Base-by-base conservation (phyloP, 1,284 basidiomycete species). In the Porogramme epimiltina region DNA sequence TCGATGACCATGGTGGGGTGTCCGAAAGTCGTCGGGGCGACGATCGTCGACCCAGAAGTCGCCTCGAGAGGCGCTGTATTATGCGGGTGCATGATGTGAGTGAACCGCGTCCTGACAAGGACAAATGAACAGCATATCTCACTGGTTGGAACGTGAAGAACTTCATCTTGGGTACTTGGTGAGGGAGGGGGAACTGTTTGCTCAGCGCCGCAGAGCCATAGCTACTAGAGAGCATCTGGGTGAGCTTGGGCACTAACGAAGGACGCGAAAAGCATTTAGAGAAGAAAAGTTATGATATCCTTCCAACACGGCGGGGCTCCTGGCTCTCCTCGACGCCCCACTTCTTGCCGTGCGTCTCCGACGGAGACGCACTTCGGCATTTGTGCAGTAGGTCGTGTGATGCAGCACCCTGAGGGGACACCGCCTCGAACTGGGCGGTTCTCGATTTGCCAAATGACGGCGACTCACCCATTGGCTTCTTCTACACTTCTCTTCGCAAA, bases 31-130 rank as follows among this genome's bases (percentile, higher is more conserved):
- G 42, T 40, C 23, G 36, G 38, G 20, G 54, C 47, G 4, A 49
- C 42, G 41, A 73, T 87, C 56, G 76, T 86, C 49, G 77, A 85
- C 62, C 74, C 74, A 34, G 66, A 77, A 58, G 72, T 86, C 50
- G 72, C 85, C 55, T 73, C 87, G 46, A 75, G 84, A 26, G 87
- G 86, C 38, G 85, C 84, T 38, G 86, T 87, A 31, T 70, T 87
- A 24, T 85, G 84, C 55, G 85, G 84, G 53, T 87, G 85, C 82
- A 84, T 86, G 81, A 84, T 79, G 82, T 85, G 61, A 65, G 80
- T 73, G 52, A n/a, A 9, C 5, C 16, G 9, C 15, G 10, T 16
- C 20, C n/a, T 25, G 13, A 31, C n/a, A 9, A 28, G 25, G 26
- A 3, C 4, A n/a, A 1, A 19, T 41, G n/a, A n/a, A n/a, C n/a